Evolutionary conservation across 2,329 filamentous ascomycete genomes (phyloP).

Genomic region (Mollisiaceae sp.): DNA sequence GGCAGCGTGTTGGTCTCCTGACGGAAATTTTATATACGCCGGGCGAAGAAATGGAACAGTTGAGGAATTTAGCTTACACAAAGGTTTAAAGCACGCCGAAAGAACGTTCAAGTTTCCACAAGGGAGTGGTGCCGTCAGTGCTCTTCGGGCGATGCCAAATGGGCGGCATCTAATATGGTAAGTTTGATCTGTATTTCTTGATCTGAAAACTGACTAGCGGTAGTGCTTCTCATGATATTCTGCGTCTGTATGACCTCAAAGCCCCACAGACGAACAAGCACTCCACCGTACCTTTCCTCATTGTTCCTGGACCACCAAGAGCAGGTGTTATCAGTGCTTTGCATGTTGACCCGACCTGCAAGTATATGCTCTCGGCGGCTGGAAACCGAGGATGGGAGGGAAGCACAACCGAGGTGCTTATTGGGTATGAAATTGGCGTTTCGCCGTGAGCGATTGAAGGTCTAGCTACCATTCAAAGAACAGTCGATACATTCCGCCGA

Average conservation of each 20-base stretch:
- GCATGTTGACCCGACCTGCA: slow-evolving; percentile 85
- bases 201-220: slow-evolving; percentile 26
- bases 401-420: slow-evolving; percentile 82
- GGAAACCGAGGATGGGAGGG: slow-evolving; percentile 97
- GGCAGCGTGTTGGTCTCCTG: slow-evolving; percentile 93
- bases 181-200: slow-evolving; percentile 34
- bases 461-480: background rate
- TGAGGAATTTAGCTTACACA: slow-evolving; percentile 90
- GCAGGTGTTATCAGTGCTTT: slow-evolving; percentile 87
- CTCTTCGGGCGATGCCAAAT: slow-evolving; percentile 89
- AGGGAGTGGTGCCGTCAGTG: slow-evolving; percentile 88
- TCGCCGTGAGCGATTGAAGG: slow-evolving; percentile 16
- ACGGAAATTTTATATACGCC: slow-evolving; percentile 94
- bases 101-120: slow-evolving; percentile 85
- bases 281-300: slow-evolving; percentile 90
- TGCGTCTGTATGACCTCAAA: slow-evolving; percentile 87
- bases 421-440: slow-evolving; percentile 85
- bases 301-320: slow-evolving; percentile 82
- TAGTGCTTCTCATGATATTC: slow-evolving; percentile 89
- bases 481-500: too few species aligned
- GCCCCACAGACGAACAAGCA: slow-evolving; percentile 68
- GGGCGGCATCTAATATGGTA: slow-evolving; percentile 88
- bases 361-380: slow-evolving; percentile 89
- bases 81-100: slow-evolving; percentile 75
- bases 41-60: slow-evolving; percentile 89